These are phyloP conservation scores for Albizia julibrissin DNA, from an alignment of 306 rosid genomes.

Conservation along the genomic window DNA sequence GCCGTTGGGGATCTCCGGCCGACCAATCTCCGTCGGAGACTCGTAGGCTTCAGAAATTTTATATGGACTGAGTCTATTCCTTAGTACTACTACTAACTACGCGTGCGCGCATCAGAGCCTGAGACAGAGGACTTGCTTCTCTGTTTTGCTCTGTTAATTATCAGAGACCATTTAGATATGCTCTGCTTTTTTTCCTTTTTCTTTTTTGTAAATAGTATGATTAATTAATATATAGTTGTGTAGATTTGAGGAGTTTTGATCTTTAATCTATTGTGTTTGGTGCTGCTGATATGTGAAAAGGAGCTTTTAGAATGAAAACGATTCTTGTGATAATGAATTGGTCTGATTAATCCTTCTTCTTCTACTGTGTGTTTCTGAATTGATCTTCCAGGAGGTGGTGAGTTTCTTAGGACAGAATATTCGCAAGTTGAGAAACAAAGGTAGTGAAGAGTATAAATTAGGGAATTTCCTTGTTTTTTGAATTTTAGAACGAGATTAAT, in stretches of 20 bases:
- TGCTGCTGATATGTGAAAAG: background rate
- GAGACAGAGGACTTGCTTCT: constrained; percentile 34
- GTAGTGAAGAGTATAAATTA: background rate
- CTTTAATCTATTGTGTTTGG: background rate
- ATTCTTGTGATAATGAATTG: background rate
- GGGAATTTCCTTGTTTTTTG: background rate
- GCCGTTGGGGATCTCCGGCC: constrained; percentile 69
- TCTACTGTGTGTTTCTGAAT: too few species aligned
- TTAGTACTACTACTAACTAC: constrained; percentile 8
- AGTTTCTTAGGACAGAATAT: background rate
- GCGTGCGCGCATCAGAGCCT: background rate
- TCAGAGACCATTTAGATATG: constrained; percentile 30
- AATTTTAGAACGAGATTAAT: background rate
- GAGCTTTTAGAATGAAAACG: background rate
- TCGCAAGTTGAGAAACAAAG: background rate
- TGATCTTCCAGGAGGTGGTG: background rate
- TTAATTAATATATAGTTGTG: background rate
- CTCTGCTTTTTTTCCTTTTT: background rate
- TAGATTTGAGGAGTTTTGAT: background rate
- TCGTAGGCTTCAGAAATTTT: constrained; percentile 29
- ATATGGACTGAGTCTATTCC: background rate
- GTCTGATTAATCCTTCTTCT: background rate
- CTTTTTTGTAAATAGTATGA: constrained; percentile 36
- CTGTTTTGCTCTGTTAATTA: constrained; percentile 37
- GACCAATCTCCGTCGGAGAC: constrained; percentile 63